Conservation (phyloP, 1,284 basidiomycete species). For the Cryptococcus floricola region DNA sequence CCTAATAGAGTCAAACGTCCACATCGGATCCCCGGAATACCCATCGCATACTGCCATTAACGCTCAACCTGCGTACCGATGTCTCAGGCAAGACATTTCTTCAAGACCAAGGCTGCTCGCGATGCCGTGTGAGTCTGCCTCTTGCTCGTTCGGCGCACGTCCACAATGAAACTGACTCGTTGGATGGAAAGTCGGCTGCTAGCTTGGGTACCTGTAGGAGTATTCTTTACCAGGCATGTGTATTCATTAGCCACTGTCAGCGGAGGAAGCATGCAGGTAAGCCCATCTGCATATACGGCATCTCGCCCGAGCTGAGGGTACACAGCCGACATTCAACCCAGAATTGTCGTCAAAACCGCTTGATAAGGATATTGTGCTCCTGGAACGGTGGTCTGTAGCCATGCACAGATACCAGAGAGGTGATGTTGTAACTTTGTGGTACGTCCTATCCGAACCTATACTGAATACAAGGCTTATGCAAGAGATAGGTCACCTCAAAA, state of each 20-base stretch:
- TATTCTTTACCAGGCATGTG: constrained; percentile 52
- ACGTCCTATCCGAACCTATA: constrained; percentile 3
- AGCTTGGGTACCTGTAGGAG: constrained; percentile 53
- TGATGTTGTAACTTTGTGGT: constrained; percentile 55
- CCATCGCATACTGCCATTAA: too few relatives aligned
- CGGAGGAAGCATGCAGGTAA: constrained; percentile 52
- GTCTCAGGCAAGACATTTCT: constrained; percentile 13
- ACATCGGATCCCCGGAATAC: too few relatives aligned
- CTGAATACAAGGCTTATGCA: background rate
- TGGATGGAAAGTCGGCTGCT: constrained; percentile 33
- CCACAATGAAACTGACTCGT: background rate
- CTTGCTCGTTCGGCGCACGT: background rate
- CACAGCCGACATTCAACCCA: constrained; percentile 51
- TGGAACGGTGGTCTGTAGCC: constrained; percentile 50
- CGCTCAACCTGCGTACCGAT: background rate
- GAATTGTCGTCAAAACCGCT: constrained; percentile 39
- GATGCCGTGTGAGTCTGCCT: constrained; percentile 12
- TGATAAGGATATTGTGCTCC: constrained; percentile 52
- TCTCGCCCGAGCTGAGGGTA: background rate
- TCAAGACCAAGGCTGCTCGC: constrained; percentile 8
- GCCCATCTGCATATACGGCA: constrained; percentile 1
- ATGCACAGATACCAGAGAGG: constrained; percentile 46
- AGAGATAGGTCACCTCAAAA: constrained; percentile 51
- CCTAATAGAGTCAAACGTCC: too few relatives aligned
- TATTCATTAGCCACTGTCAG: constrained; percentile 51